Evolutionary conservation across 73 alveolate genomes (phyloP).

Genomic region (Loxodes magnus): DNA sequence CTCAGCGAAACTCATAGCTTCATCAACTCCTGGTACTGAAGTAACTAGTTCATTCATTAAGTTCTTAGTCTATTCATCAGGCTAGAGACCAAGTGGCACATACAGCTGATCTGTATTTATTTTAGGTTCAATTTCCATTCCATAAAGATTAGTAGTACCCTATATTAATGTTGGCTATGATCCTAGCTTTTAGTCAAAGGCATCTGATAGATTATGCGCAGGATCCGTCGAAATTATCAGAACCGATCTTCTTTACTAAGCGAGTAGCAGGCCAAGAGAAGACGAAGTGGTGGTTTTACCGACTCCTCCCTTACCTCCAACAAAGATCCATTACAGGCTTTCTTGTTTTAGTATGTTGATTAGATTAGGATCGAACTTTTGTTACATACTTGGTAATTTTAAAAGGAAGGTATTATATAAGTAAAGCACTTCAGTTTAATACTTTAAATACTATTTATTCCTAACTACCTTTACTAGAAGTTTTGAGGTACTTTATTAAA

Average conservation of each 20-base stretch:
- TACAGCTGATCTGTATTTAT: constrained; percentile 6
- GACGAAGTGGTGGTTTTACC: constrained; percentile 88
- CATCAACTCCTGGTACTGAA: constrained; percentile 98
- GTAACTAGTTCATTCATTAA: constrained; percentile 80
- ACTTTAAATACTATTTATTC: too few species aligned
- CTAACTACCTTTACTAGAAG: too few species aligned
- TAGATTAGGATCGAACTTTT: constrained; percentile 42
- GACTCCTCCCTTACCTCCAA: constrained; percentile 99
- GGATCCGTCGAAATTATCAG: constrained; percentile 98
- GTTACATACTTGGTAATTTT: too few species aligned
- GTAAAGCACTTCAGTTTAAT: too few species aligned
- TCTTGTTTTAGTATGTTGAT: constrained; percentile 57
- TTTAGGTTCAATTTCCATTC: constrained; percentile 65
- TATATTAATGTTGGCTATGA: constrained; percentile 75
- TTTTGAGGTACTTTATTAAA: too few species aligned
- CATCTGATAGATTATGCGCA: constrained; percentile 98
- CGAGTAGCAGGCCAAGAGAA: constrained; percentile 61
- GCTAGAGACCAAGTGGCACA: constrained; percentile 26
- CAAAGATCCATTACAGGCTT: constrained; percentile 92
- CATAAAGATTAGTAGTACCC: constrained; percentile 85
- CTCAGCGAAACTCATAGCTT: constrained; percentile 93
- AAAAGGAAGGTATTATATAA: too few species aligned
- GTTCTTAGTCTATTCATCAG: constrained; percentile 62
- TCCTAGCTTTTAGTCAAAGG: constrained; percentile 92
- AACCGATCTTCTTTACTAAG: constrained; percentile 61